A percentile compares a stretch with the other conserved stretches of the same genome.
phyloP scores from a whole-genome alignment of 495 filamentous ascomycete genomes.

The Geopyxis carbonaria region DNA sequence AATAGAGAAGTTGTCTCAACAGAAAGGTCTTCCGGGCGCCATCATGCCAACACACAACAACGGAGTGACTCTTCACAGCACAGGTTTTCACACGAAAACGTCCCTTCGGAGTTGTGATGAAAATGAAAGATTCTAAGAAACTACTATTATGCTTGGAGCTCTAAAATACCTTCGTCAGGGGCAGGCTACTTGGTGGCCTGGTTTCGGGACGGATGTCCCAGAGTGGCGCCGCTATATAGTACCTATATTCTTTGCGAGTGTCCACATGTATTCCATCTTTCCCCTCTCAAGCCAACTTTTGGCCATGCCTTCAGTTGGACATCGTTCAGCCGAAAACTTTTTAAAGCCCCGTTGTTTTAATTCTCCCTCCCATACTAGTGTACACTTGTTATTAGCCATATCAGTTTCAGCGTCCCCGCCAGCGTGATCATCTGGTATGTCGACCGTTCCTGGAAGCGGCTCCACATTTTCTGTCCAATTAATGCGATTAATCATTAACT shows the following conservation, averaged over 20 bases:
- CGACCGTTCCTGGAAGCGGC: conserved; percentile 44
- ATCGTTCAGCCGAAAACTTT: conserved; percentile 69
- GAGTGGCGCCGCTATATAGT: too few species aligned
- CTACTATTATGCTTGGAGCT: too few species aligned
- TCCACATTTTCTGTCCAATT: conserved; percentile 82
- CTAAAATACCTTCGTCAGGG: too few species aligned
- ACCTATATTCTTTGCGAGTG: conserved; percentile 57
- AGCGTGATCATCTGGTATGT: conserved; percentile 48
- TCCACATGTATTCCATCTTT: conserved; percentile 95
- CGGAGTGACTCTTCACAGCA: too few species aligned
- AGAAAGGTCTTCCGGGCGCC: too few species aligned
- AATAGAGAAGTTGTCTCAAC: too few species aligned
- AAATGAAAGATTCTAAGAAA: too few species aligned
- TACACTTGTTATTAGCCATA: conserved; percentile 59
- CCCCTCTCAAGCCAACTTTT: conserved; percentile 58
- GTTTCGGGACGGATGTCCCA: too few species aligned
- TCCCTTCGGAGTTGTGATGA: too few species aligned
- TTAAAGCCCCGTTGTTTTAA: conserved; percentile 58
- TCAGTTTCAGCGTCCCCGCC: conserved; percentile 31
- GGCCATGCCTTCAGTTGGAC: conserved; percentile 76
- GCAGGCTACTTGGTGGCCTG: too few species aligned
- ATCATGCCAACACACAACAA: too few species aligned
- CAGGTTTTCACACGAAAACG: too few species aligned
- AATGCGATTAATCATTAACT: conserved; percentile 80
- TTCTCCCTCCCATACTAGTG: conserved; percentile 75